Evolutionary conservation across 2,329 filamentous ascomycete genomes (phyloP), one percentile per base, ranked within the genome.

Genomic region (Pseudogymnoascus sp.): DNA sequence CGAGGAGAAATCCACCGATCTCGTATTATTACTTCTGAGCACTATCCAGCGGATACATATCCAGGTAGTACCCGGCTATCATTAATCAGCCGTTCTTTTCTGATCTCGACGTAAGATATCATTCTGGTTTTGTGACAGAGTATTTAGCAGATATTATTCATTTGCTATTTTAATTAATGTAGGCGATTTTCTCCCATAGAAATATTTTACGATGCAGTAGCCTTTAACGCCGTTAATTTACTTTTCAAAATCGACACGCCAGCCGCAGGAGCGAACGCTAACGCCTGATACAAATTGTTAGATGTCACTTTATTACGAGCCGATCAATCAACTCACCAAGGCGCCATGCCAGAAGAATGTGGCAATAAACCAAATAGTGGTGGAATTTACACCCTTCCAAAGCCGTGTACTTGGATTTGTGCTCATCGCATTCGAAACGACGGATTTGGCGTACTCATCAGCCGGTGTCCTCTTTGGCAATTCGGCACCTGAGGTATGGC

Each of bases 381-480:
- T 63, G 19, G 63, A 33, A 7, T 31, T 37, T n/a, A 63, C 64
- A n/a, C 69, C 69, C 35, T 61, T 59, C 66, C 63, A 68, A 5
- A 64, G 66, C 61, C 64, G 49, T 33, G 63, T 66, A 11, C 61
- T 68, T 8, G 69, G 66, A 16, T 66, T 63, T 2, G 59, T 60
- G 38, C 66, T 69, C 58, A 70, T 16, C 0, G 63, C 66, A 63
- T 70, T 70, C 12, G 60, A 62, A 4, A 69, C 67, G 11, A 69
- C 67, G 2, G 23, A 45, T 21, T 64, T 33, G 3, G 69, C 66
- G 63, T 67, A 69, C 8, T 52, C 38, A 55, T 67, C 59, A 2
- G 64, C 61, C 61, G 8, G 37, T 61, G 55, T 26, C 31, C 2
- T 41, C 14, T 16, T 60, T 14, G 8, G 67, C 6, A 4, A 38